Percentiles rank a stretch among this genome's conserved stretches.
Evolutionary conservation across 192 early-diverging fungal genomes (phyloP).

Genomic region (Backusella mclennaniae): DNA sequence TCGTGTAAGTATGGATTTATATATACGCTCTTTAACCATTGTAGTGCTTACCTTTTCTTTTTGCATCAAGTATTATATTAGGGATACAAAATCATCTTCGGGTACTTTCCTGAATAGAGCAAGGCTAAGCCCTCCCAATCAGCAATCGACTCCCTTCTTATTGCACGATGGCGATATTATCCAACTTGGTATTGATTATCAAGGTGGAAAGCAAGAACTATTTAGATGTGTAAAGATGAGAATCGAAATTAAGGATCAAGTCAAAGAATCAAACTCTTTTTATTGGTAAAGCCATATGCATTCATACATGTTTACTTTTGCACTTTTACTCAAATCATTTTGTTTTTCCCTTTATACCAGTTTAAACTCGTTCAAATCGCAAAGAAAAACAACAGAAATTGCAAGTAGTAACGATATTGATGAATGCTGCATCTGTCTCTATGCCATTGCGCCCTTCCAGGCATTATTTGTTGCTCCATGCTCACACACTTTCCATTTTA

Average conservation of each 20-base stretch:
- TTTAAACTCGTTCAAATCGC: constrained; percentile 28
- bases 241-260: constrained; percentile 60
- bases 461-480: constrained; percentile 85
- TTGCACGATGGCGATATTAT: constrained; percentile 91
- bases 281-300: not conserved
- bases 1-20: constrained; percentile 16
- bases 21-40: too few species aligned
- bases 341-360: not conserved
- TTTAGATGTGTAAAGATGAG: constrained; percentile 93
- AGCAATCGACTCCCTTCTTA: constrained; percentile 78
- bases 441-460: constrained; percentile 74
- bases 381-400: not conserved
- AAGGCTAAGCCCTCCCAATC: constrained; percentile 82
- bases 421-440: constrained; percentile 85
- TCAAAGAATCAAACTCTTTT: not conserved
- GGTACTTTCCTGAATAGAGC: constrained; percentile 97
- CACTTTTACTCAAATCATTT: constrained; percentile 26
- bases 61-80: constrained; percentile 44
- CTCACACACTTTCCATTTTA: constrained; percentile 86
- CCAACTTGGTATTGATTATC: constrained; percentile 96
- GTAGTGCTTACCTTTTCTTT: not conserved
- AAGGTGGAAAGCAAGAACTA: constrained; percentile 86
- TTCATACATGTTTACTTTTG: not conserved
- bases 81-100: constrained; percentile 94
- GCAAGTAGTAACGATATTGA: constrained; percentile 11